These are phyloP conservation scores for Apophysomyces ossiformis DNA, from an alignment of 371 early-diverging fungal species.

Conservation along the genomic window DNA sequence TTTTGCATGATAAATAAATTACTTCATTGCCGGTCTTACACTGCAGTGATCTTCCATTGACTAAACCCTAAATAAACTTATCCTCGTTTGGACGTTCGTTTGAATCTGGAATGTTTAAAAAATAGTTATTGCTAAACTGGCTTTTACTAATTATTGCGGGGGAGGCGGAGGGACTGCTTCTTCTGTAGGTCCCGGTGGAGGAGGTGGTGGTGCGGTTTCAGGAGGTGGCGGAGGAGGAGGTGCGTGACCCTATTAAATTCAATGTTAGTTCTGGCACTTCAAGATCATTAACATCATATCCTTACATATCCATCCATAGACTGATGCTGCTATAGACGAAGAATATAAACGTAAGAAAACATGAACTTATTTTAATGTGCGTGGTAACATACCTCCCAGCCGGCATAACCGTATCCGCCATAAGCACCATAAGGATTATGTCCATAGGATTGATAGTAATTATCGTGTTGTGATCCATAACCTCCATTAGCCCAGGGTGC, in stretches of 20 bases:
- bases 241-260: conserved; percentile 19
- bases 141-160: background rate
- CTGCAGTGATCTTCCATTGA: no score
- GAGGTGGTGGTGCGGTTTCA: conserved; percentile 36
- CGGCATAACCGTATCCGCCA: conserved; percentile 36
- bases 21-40: no score
- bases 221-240: conserved; percentile 48
- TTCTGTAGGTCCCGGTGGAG: conserved; percentile 31
- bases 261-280: background rate
- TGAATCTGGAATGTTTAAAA: background rate
- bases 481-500: conserved; percentile 41
- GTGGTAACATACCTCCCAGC: conserved; percentile 24
- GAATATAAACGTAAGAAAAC: conserved; percentile 24
- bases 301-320: conserved; percentile 18
- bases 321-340: conserved; percentile 32
- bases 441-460: conserved; percentile 21
- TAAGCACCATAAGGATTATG: conserved; percentile 21
- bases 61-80: no score
- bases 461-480: conserved; percentile 21
- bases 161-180: conserved; percentile 9
- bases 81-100: no score
- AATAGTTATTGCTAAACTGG: conserved; percentile 6
- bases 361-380: conserved; percentile 5
- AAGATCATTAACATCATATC: background rate
- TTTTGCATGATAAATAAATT: no score